Conservation (phyloP, 1,139 yeast species). For the Scheffersomyces parashehatae region DNA sequence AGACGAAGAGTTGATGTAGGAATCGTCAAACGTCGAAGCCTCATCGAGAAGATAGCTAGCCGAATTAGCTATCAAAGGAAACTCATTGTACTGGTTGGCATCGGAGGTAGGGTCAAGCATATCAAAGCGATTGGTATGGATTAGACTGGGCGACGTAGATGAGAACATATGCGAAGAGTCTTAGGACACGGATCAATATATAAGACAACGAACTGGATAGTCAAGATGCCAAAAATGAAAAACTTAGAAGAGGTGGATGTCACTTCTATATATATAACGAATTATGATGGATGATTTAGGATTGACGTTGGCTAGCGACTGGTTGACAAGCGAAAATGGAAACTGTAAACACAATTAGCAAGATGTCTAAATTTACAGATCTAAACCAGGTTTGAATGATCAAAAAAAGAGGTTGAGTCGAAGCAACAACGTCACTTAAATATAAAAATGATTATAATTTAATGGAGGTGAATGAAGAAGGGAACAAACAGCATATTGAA, state of each 20-base stretch:
- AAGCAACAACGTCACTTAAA: not conserved
- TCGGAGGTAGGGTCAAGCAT: conserved; percentile 23
- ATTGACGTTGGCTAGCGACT: too few relatives aligned
- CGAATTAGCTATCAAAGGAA: conserved; percentile 7
- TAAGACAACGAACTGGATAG: too few relatives aligned
- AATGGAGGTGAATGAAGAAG: too few relatives aligned
- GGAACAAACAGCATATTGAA: too few relatives aligned
- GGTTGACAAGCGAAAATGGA: too few relatives aligned
- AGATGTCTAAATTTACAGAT: too few relatives aligned
- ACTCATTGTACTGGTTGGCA: conserved; percentile 15
- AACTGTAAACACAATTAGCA: too few relatives aligned
- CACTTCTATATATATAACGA: too few relatives aligned
- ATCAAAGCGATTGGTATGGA: conserved; percentile 16
- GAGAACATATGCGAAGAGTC: not conserved
- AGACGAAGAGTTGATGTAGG: conserved; percentile 3
- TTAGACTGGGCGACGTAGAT: not conserved
- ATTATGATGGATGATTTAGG: too few relatives aligned
- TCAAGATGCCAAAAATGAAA: too few relatives aligned
- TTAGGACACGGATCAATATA: too few relatives aligned
- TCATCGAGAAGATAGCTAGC: conserved; percentile 7
- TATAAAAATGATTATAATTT: not conserved
- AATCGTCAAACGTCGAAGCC: conserved; percentile 6
- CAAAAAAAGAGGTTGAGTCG: conserved; percentile 1
- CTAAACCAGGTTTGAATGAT: not conserved
- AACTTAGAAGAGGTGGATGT: too few relatives aligned